phyloP scores from a whole-genome alignment of 805 yeast genomes.

The Tetrapisispora pingtungensis region DNA sequence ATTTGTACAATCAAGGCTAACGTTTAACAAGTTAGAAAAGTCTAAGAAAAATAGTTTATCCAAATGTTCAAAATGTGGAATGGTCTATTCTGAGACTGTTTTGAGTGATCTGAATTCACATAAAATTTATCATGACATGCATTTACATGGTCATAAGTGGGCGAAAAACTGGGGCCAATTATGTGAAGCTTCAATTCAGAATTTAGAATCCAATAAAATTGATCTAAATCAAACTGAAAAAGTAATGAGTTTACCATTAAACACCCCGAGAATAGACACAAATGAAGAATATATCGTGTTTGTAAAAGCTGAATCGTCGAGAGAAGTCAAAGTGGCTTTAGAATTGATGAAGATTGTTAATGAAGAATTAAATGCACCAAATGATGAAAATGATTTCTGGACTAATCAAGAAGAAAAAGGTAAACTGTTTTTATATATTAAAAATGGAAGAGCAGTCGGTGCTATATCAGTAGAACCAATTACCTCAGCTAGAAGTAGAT shows the following conservation, averaged over 20 bases:
- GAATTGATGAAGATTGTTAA: conserved; percentile 46
- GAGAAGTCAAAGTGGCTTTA: conserved; percentile 29
- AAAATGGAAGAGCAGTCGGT: conserved; percentile 42
- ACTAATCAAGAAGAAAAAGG: conserved; percentile 24
- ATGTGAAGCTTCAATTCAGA: too few species aligned
- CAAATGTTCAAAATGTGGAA: conserved; percentile 22
- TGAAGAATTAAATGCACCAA: conserved; percentile 50
- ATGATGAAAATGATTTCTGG: conserved; percentile 36
- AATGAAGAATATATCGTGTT: conserved; percentile 28
- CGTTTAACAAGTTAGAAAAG: conserved; percentile 5
- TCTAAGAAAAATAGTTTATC: neutral
- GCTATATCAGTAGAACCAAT: conserved; percentile 41
- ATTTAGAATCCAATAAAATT: too few species aligned
- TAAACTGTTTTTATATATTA: conserved; percentile 41
- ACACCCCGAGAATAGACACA: conserved; percentile 6
- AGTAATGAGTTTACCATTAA: neutral
- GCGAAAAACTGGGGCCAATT: conserved; percentile 32
- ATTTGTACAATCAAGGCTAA: conserved; percentile 14
- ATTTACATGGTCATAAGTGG: conserved; percentile 44
- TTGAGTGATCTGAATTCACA: conserved; percentile 30
- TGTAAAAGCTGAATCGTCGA: conserved; percentile 23
- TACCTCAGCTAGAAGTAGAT: conserved; percentile 36
- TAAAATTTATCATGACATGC: conserved; percentile 39
- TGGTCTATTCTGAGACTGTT: conserved; percentile 18
- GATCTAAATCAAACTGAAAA: neutral